phyloP scores from a whole-genome alignment of 2,329 filamentous ascomycete genomes.

The Aspergillus aculeatus region DNA sequence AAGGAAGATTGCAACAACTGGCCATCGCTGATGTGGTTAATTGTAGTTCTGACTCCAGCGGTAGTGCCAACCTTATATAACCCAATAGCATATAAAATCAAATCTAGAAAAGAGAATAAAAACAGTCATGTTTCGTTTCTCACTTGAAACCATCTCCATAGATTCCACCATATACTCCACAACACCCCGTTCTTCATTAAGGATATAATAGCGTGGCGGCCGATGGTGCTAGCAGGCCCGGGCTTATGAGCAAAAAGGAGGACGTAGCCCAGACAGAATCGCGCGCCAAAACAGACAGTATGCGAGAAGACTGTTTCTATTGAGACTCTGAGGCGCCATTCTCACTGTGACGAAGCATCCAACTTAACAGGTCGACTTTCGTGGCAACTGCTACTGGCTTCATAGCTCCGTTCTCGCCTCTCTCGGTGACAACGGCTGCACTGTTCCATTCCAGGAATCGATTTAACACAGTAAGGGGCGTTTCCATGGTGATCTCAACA shows the following conservation, averaged over 20 bases:
- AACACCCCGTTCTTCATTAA: too few relatives aligned
- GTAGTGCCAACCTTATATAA: too few relatives aligned
- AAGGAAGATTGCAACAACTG: too few relatives aligned
- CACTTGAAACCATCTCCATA: too few relatives aligned
- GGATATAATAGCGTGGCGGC: too few relatives aligned
- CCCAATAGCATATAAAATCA: too few relatives aligned
- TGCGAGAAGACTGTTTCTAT: background rate
- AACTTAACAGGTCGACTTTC: constrained; percentile 92
- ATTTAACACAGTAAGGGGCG: constrained; percentile 76
- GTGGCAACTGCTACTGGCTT: constrained; percentile 90
- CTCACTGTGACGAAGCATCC: constrained; percentile 71
- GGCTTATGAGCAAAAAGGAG: background rate
- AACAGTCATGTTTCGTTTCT: too few relatives aligned
- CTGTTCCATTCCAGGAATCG: constrained; percentile 98
- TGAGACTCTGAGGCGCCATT: constrained; percentile 13
- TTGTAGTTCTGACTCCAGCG: too few relatives aligned
- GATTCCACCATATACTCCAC: too few relatives aligned
- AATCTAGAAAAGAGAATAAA: too few relatives aligned
- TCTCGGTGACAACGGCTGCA: constrained; percentile 89
- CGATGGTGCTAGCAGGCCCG: too few relatives aligned
- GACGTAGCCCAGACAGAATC: background rate
- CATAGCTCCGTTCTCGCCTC: constrained; percentile 56
- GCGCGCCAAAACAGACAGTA: background rate
- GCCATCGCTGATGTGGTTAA: too few relatives aligned
- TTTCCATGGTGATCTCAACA: constrained; percentile 91